Conservation (phyloP, 1,284 basidiomycete species). For the Chalciporus piperatoides region DNA sequence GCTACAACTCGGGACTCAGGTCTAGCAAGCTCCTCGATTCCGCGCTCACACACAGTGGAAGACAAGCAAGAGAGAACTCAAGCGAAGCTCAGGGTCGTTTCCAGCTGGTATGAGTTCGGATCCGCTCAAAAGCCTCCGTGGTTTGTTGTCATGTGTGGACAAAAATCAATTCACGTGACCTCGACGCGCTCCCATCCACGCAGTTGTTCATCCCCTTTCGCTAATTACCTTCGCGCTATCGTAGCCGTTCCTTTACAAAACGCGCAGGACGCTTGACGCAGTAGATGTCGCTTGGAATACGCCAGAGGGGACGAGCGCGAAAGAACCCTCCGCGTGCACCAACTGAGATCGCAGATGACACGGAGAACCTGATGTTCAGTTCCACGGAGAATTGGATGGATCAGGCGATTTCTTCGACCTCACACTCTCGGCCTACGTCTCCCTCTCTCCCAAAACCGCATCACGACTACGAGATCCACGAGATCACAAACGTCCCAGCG, state of each 20-base stretch:
- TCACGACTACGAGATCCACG: conserved; percentile 30
- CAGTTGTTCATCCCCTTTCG: conserved; percentile 17
- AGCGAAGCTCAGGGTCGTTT: background rate
- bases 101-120: no score
- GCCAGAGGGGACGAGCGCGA: conserved; percentile 12
- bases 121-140: background rate
- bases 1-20: conserved; percentile 2
- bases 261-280: conserved; percentile 30
- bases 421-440: conserved; percentile 9
- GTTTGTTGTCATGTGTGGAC: background rate
- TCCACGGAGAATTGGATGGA: conserved; percentile 1
- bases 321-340: conserved; percentile 15
- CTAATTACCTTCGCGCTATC: conserved; percentile 10
- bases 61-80: background rate
- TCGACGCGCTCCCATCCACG: conserved; percentile 20
- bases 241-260: conserved; percentile 27
- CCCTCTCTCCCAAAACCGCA: conserved; percentile 13
- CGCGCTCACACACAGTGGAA: background rate
- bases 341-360: conserved; percentile 18
- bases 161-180: conserved; percentile 33
- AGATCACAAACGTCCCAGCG: conserved; percentile 48
- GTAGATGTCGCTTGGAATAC: conserved; percentile 19
- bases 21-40: conserved; percentile 10
- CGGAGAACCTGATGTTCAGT: conserved; percentile 21
- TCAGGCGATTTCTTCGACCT: background rate